phyloP scores from a whole-genome alignment of 2,329 filamentous ascomycete genomes.

The Ophiostoma australiae region DNA sequence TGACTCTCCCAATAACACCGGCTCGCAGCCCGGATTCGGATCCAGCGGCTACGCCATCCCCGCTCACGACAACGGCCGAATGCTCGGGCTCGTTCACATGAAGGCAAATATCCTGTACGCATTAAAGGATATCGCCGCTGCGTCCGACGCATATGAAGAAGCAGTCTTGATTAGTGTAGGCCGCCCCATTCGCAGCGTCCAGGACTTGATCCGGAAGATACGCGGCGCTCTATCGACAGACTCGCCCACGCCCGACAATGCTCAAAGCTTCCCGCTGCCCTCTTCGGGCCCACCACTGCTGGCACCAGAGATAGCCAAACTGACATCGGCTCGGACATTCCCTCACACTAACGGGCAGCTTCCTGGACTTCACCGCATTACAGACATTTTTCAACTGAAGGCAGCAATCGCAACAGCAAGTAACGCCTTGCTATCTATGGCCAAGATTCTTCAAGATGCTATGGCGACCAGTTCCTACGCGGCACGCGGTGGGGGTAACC shows the following conservation, averaged over 20 bases:
- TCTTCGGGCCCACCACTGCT: constrained; percentile 65
- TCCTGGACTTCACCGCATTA: constrained; percentile 70
- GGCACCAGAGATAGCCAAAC: constrained; percentile 74
- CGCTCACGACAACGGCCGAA: constrained; percentile 82
- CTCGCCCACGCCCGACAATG: constrained; percentile 28
- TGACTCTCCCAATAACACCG: constrained; percentile 11
- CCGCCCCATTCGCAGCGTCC: constrained; percentile 63
- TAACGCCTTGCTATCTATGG: constrained; percentile 87
- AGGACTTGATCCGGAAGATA: constrained; percentile 72
- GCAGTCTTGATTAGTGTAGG: constrained; percentile 85
- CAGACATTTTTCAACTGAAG: constrained; percentile 65
- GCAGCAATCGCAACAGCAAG: constrained; percentile 89
- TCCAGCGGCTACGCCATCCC: constrained; percentile 81
- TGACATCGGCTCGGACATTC: constrained; percentile 80
- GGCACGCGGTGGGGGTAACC: constrained; percentile 49
- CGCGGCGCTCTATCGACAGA: constrained; percentile 61
- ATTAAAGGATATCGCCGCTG: constrained; percentile 72
- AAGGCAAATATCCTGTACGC: constrained; percentile 99
- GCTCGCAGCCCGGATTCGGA: constrained; percentile 53
- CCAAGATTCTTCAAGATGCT: constrained; percentile 96
- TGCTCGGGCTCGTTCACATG: constrained; percentile 88
- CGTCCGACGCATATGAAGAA: constrained; percentile 88
- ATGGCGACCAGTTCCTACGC: constrained; percentile 67
- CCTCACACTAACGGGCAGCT: constrained; percentile 64
- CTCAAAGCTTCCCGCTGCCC: constrained; percentile 22